Conservation (phyloP, 768 basidiomycete genomes). For the Boletellus ananiceps region DNA sequence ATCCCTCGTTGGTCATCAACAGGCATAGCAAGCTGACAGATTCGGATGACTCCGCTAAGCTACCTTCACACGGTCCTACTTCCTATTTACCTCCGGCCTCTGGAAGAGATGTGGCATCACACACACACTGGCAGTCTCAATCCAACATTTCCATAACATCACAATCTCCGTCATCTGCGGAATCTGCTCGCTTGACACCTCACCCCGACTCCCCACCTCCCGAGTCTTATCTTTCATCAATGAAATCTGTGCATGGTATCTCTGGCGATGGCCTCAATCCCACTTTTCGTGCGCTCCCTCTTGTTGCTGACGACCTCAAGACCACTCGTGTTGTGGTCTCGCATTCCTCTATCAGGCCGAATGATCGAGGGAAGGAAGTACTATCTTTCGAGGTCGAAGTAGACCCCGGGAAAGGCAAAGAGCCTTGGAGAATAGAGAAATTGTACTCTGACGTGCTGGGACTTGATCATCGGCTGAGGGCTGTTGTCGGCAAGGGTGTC, state of each 20-base stretch:
- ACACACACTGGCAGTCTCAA: constrained; percentile 22
- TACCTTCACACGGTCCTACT: constrained; percentile 31
- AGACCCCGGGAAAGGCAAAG: constrained; percentile 65
- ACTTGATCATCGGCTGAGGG: constrained; percentile 74
- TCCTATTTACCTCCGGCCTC: constrained; percentile 16
- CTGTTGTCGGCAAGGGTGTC: constrained; percentile 51
- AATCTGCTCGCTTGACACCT: constrained; percentile 13
- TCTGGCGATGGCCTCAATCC: constrained; percentile 29
- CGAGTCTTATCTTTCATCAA: constrained; percentile 29
- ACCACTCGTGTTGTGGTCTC: constrained; percentile 67
- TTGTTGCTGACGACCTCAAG: constrained; percentile 67
- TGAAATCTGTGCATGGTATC: constrained; percentile 14
- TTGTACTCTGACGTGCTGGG: constrained; percentile 89
- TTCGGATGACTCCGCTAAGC: constrained; percentile 51
- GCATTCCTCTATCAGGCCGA: constrained; percentile 80
- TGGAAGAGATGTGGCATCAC: constrained; percentile 17
- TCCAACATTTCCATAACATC: constrained; percentile 19
- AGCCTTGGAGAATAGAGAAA: constrained; percentile 85
- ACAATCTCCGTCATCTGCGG: constrained; percentile 23
- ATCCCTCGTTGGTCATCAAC: constrained; percentile 5
- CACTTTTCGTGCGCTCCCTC: constrained; percentile 68
- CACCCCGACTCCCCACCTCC: constrained; percentile 28
- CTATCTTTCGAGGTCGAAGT: constrained; percentile 82
- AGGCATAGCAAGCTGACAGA: constrained; percentile 34
- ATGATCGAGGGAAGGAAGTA: constrained; percentile 89